phyloP scores from a whole-genome alignment of 441 rosid genomes.

The Kokia cookei region DNA sequence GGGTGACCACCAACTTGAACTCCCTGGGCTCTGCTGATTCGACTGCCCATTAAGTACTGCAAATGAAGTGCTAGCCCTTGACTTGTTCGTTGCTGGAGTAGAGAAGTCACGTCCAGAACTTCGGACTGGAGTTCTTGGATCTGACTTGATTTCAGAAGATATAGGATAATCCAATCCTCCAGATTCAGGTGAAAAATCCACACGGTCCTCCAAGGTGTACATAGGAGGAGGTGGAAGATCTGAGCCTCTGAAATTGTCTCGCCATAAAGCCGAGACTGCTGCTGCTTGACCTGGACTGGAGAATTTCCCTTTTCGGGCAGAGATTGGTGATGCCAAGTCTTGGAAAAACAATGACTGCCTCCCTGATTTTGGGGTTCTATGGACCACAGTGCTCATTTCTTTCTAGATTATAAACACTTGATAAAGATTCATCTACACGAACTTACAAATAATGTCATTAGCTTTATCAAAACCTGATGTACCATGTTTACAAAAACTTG shows the following conservation, averaged over 20 bases:
- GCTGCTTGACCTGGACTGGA: slow-evolving; percentile 79
- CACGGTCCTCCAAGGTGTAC: slow-evolving; percentile 80
- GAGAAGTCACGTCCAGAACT: slow-evolving; percentile 49
- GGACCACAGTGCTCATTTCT: slow-evolving; percentile 50
- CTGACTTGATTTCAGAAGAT: slow-evolving; percentile 66
- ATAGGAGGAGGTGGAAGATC: slow-evolving; percentile 97
- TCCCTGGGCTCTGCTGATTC: slow-evolving; percentile 53
- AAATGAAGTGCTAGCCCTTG: slow-evolving; percentile 55
- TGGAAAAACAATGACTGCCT: slow-evolving; percentile 77
- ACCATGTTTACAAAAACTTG: background rate
- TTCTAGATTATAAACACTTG: background rate
- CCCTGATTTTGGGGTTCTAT: slow-evolving; percentile 75
- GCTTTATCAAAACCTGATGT: background rate
- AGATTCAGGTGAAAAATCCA: slow-evolving; percentile 81
- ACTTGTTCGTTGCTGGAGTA: slow-evolving; percentile 48
- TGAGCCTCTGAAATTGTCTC: slow-evolving; percentile 71
- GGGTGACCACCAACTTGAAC: slow-evolving; percentile 78
- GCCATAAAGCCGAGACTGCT: slow-evolving; percentile 91
- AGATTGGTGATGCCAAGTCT: slow-evolving; percentile 80
- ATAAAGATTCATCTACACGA: slow-evolving; percentile 11
- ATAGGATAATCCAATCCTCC: slow-evolving; percentile 69
- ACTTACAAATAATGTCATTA: background rate
- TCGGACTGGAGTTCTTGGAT: slow-evolving; percentile 43
- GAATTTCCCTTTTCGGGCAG: slow-evolving; percentile 70
- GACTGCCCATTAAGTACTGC: slow-evolving; percentile 51